phyloP scores from a whole-genome alignment of 441 rosid genomes.

The Gossypium schwendimanii region DNA sequence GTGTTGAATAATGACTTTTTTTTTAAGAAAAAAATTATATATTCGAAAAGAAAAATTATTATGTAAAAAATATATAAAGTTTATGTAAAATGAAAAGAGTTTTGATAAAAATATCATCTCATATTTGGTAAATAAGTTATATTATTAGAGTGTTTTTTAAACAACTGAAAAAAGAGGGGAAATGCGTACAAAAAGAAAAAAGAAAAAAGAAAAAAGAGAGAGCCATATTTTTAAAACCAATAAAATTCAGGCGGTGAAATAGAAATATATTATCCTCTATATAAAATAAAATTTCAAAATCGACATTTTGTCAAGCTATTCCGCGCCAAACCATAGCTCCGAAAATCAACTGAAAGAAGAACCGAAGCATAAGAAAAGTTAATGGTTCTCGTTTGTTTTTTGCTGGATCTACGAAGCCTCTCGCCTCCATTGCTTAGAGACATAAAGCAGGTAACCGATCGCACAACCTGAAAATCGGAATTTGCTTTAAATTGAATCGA shows the following conservation, averaged over 20 bases:
- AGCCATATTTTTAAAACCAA: too few species aligned
- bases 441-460: slow-evolving; percentile 54
- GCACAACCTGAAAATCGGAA: not conserved
- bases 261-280: not conserved
- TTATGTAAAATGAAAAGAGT: too few species aligned
- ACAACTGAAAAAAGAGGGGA: too few species aligned
- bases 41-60: too few species aligned
- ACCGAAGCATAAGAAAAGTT: slow-evolving; percentile 18
- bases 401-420: slow-evolving; percentile 60
- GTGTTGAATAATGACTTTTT: not conserved
- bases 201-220: too few species aligned
- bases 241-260: too few species aligned
- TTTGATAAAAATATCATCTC: too few species aligned
- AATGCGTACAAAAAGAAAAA: too few species aligned
- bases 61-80: too few species aligned
- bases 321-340: slow-evolving; percentile 27
- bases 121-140: too few species aligned
- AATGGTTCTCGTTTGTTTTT: slow-evolving; percentile 59
- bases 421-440: slow-evolving; percentile 50
- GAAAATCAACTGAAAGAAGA: slow-evolving; percentile 12
- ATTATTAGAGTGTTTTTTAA: too few species aligned
- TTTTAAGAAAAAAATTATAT: too few species aligned
- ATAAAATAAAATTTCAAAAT: not conserved
- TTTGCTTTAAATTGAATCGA: not conserved
- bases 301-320: slow-evolving; percentile 5